These are phyloP conservation scores for Colletotrichum sp. DNA, from an alignment of 2,329 filamentous ascomycete genomes.

Conservation along the genomic window DNA sequence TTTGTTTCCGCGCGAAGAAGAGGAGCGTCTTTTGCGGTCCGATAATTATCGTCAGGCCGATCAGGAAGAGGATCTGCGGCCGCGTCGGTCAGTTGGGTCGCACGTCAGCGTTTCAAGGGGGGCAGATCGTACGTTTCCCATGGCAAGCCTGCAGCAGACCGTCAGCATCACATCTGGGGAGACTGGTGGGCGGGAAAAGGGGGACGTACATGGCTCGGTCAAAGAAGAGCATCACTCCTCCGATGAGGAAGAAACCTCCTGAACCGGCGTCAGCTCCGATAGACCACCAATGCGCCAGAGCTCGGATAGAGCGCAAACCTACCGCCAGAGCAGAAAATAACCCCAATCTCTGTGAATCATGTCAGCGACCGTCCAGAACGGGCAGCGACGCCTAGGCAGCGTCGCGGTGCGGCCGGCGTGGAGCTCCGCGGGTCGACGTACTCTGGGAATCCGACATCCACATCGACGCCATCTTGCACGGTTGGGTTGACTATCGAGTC, in stretches of 20 bases:
- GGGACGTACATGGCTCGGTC: constrained; percentile 85
- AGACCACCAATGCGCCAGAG: constrained; percentile 23
- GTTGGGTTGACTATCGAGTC: background rate
- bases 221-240: constrained; percentile 96
- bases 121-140: constrained; percentile 81
- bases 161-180: constrained; percentile 19
- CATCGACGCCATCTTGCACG: constrained; percentile 77
- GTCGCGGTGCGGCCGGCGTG: background rate
- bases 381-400: background rate
- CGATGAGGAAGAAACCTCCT: constrained; percentile 95
- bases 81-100: background rate
- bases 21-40: constrained; percentile 86
- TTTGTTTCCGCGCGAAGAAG: constrained; percentile 95
- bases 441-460: constrained; percentile 97
- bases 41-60: constrained; percentile 95
- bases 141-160: constrained; percentile 72
- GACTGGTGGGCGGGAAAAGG: background rate
- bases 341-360: constrained; percentile 79
- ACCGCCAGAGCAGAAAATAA: constrained; percentile 98
- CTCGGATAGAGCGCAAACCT: constrained; percentile 49
- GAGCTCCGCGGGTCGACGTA: constrained; percentile 50
- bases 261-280: constrained; percentile 20
- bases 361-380: constrained; percentile 31
- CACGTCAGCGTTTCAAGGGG: background rate
- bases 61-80: constrained; percentile 89